phyloP scores from a whole-genome alignment of 352 stramenopile species.

The Phytophthora ramorum region DNA sequence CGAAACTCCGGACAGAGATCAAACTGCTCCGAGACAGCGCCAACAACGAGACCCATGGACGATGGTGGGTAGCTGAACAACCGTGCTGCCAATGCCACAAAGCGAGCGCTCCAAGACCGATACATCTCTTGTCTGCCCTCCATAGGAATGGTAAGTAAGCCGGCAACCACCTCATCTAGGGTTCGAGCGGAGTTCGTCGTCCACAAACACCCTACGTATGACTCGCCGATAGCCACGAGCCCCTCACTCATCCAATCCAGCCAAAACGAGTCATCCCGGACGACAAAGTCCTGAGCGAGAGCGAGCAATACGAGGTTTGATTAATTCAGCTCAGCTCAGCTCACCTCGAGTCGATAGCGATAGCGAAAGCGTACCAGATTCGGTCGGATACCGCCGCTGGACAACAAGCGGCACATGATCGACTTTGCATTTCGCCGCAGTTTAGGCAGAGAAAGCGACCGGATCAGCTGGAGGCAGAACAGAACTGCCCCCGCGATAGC shows the following conservation, averaged over 20 bases:
- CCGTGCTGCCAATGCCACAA: slow-evolving; percentile 73
- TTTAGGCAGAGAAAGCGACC: slow-evolving; percentile 78
- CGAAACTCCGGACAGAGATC: slow-evolving; percentile 78
- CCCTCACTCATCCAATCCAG: slow-evolving; percentile 90
- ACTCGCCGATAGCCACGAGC: slow-evolving; percentile 84
- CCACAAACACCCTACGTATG: slow-evolving; percentile 83
- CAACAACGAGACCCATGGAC: slow-evolving; percentile 72
- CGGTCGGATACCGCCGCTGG: slow-evolving; percentile 63
- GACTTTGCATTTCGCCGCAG: slow-evolving; percentile 67
- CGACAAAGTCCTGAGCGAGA: slow-evolving; percentile 70
- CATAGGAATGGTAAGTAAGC: slow-evolving; percentile 83
- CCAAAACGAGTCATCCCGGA: slow-evolving; percentile 84
- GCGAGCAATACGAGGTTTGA: slow-evolving; percentile 1
- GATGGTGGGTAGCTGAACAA: slow-evolving; percentile 84
- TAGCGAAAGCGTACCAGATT: slow-evolving; percentile 45
- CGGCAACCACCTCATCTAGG: slow-evolving; percentile 76
- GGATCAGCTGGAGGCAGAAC: slow-evolving; percentile 69
- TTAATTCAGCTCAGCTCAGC: not conserved
- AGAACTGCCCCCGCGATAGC: slow-evolving; percentile 64
- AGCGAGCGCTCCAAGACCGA: slow-evolving; percentile 80
- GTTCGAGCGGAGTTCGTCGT: slow-evolving; percentile 54
- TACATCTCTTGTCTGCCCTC: slow-evolving; percentile 87
- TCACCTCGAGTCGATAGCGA: not conserved
- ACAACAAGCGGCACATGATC: slow-evolving; percentile 80
- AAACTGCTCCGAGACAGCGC: slow-evolving; percentile 75